Conservation (phyloP, 306 rosid genomes). For the Senna tora region DNA sequence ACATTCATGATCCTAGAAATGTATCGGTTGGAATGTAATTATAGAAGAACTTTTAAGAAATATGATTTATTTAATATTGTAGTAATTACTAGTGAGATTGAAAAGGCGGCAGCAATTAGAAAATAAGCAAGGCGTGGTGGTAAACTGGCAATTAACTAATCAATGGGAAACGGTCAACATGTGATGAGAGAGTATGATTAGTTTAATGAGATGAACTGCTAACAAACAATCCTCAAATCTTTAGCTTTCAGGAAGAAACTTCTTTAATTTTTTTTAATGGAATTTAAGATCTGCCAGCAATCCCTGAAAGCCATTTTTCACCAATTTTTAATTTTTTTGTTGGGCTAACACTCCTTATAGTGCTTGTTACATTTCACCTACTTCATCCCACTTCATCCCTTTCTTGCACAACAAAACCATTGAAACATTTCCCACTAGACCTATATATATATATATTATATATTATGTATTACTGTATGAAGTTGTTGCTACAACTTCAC, state of each 20-base stretch:
- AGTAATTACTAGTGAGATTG: background rate
- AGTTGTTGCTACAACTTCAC: background rate
- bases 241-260: slow-evolving; percentile 28
- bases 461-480: background rate
- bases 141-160: background rate
- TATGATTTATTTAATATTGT: background rate
- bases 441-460: background rate
- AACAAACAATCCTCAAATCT: slow-evolving; percentile 20
- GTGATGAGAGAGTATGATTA: slow-evolving; percentile 11
- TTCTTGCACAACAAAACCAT: slow-evolving; percentile 31
- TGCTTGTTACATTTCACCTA: slow-evolving; percentile 4
- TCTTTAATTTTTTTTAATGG: background rate
- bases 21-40: background rate
- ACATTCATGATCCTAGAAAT: background rate
- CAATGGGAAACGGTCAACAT: slow-evolving; percentile 3
- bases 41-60: background rate
- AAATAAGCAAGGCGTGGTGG: background rate
- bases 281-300: slow-evolving; percentile 2
- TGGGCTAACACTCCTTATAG: slow-evolving; percentile 9
- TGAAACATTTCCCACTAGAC: background rate
- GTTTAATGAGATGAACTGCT: slow-evolving; percentile 8
- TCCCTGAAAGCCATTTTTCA: slow-evolving; percentile 39
- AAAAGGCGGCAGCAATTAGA: background rate
- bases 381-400: slow-evolving; percentile 17
- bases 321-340: slow-evolving; percentile 13